Base-by-base conservation (phyloP, 345 rosid species). In the Rhizophora mangle region DNA sequence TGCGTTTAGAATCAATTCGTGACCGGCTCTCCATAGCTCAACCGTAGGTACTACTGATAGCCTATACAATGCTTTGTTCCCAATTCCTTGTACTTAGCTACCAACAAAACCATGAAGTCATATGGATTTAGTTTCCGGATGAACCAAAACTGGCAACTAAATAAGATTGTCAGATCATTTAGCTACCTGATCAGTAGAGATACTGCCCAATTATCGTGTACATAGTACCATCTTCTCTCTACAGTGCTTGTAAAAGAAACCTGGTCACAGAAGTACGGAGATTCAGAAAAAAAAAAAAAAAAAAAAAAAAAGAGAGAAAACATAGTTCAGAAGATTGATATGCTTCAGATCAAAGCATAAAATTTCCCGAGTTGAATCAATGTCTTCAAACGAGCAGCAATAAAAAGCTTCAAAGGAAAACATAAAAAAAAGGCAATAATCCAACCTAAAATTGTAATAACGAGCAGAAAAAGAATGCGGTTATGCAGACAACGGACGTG, bases 1-100 rank as follows among this genome's bases (percentile, higher is more conserved):
- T 87, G 64, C 88, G 83, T 74, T 80, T 88, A 19, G 85, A 74
- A 78, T 85, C 88, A 1, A 82, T 81, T 6, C 71, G 72, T 29
- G 67, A 73, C 21, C 68, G 55, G 31, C 84, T 67, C 11, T 84
- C 85, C 97, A 95, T 92, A 47, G 68, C 79, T 71, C 64, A 65
- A 76, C 71, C 73, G 64, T 65, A 70, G 49, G 18, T 21, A 55
- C 8, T 60, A 60, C 68, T 39, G 63, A 67, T 37, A 34, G 63
- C 62, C 39, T 47, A 13, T 58, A 69, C 19, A 46, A 64, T 61
- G 27, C 70, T 70, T 16, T 4, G 46, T 39, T 52, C n/a, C 54
- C 59, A 55, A 29, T 49, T 73, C n/a, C 72, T 62, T 8, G 60
- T 54, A 69, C 74, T 71, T 69, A 8, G 60, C 67, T 46, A 72